These are phyloP conservation scores for Pseudomassariella vexata DNA, from an alignment of 2,329 filamentous ascomycete species.

Conservation along the genomic window DNA sequence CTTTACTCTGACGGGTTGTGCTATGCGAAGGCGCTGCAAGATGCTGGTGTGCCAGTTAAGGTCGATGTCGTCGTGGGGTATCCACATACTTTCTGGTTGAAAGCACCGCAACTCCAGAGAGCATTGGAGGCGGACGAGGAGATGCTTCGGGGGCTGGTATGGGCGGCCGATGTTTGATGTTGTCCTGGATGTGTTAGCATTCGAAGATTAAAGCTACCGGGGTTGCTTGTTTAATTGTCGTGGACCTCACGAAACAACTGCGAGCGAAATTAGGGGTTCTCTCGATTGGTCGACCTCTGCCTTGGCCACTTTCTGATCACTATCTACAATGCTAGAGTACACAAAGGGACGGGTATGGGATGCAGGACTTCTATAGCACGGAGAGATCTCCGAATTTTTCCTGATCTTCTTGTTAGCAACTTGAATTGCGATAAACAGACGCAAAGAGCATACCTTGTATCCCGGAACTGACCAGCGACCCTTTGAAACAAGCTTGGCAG, in stretches of 20 bases:
- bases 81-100: slow-evolving; percentile 49
- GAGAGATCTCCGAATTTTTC: slow-evolving; percentile 99
- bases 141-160: slow-evolving; percentile 34
- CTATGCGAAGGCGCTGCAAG: slow-evolving; percentile 36
- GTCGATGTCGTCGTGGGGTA: slow-evolving; percentile 38
- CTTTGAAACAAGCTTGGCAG: slow-evolving; percentile 88
- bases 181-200: too few relatives aligned
- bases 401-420: slow-evolving; percentile 52
- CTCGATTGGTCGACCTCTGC: slow-evolving; percentile 7
- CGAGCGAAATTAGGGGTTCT: slow-evolving; percentile 3
- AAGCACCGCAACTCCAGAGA: slow-evolving; percentile 33
- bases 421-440: background rate
- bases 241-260: background rate
- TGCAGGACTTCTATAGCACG: slow-evolving; percentile 63
- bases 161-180: slow-evolving; percentile 24
- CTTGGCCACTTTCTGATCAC: slow-evolving; percentile 16
- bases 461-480: slow-evolving; percentile 97
- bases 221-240: too few relatives aligned
- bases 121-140: slow-evolving; percentile 34
- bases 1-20: slow-evolving; percentile 46
- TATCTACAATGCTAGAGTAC: slow-evolving; percentile 70
- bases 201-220: too few relatives aligned
- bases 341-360: slow-evolving; percentile 45
- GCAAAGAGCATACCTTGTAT: slow-evolving; percentile 74
- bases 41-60: slow-evolving; percentile 32